phyloP scores from a whole-genome alignment of 495 filamentous ascomycete genomes.

The Daldinia childiae region DNA sequence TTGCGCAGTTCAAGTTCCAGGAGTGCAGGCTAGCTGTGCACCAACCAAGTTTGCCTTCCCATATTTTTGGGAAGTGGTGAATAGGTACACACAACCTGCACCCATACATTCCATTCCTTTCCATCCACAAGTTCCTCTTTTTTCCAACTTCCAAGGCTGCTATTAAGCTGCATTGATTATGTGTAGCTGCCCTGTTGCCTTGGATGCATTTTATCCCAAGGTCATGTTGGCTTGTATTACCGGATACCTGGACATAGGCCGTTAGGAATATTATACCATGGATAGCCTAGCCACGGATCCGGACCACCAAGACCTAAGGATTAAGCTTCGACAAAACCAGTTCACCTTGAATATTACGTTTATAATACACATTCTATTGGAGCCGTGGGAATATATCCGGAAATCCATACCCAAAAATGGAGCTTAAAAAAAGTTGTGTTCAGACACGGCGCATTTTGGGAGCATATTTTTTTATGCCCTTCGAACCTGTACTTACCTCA shows the following conservation, averaged over 20 bases:
- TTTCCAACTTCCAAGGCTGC: conserved; percentile 59
- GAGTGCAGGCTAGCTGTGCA: conserved; percentile 45
- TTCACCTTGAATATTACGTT: conserved; percentile 44
- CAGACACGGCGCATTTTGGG: conserved; percentile 1
- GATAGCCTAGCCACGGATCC: conserved; percentile 19
- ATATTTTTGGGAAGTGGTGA: conserved; percentile 57
- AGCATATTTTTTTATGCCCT: conserved; percentile 10
- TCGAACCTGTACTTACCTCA: conserved; percentile 44
- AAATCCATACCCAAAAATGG: conserved; percentile 26
- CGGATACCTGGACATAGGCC: conserved; percentile 27
- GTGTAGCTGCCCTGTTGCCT: conserved; percentile 18
- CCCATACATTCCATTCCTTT: conserved; percentile 57
- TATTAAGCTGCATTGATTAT: conserved; percentile 53
- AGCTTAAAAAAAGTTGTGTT: conserved; percentile 19
- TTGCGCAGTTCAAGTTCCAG: conserved; percentile 44
- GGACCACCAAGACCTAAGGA: conserved; percentile 13
- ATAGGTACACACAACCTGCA: conserved; percentile 51
- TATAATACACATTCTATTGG: conserved; percentile 37
- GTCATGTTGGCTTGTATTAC: conserved; percentile 37
- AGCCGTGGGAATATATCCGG: conserved; percentile 27
- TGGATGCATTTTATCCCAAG: conserved; percentile 25
- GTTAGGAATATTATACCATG: conserved; percentile 27
- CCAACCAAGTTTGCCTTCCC: conserved; percentile 54
- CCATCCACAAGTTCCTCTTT: conserved; percentile 58
- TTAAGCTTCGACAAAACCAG: conserved; percentile 29